Base-by-base conservation (phyloP, 192 early-diverging fungal species). In the Mortierella hygrophila region DNA sequence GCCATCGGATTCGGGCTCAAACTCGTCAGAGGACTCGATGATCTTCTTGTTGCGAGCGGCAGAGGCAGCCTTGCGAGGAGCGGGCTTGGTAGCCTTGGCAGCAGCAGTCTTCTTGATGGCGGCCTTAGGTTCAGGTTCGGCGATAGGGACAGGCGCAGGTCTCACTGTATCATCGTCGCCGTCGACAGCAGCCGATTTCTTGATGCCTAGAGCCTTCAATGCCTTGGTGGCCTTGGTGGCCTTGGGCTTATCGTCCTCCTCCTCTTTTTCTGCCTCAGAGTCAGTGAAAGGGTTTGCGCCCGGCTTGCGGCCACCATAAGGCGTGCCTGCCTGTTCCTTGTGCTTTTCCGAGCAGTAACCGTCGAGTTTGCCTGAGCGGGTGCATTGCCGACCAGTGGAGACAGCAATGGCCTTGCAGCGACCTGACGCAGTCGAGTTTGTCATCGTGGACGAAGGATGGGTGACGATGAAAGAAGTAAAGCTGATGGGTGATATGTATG, bases 301-400 rank as follows among this genome's bases (percentile, higher is more conserved):
- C 3, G 78, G 72, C n/a, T 60, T 8, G 40, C 69, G 74, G 13
- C 72, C 32, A 21, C 70, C 70, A 54, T 54, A 77, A 35, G 73
- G 70, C 5, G 49, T 5, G 55, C 26, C 13, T 0, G 75, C 81
- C 21, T 86, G 84, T n/a, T 86, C 37, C 79, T 70, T 86, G 65
- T 86, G 84, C 44, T 86, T 86, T 32, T 68, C 79, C 8, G 84
- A 78, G 63, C 84, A 86, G 68, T 86, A 86, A 11, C 84, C 84
- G 49, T 86, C 79, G 44, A 86, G 76, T 35, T 81, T 86, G 47
- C 84, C 84, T 9, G 70, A 73, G 11, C 72, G 69, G 10, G 75
- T 60, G 76, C 84, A 86, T 42, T 76, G 74, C 49, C 78, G 75
- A 55, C 79, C 79, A 18, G 84, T 86, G 2, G 78, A 77, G 70